Base-by-base conservation (phyloP, 345 rosid species). In the Eucalyptus paniculata region DNA sequence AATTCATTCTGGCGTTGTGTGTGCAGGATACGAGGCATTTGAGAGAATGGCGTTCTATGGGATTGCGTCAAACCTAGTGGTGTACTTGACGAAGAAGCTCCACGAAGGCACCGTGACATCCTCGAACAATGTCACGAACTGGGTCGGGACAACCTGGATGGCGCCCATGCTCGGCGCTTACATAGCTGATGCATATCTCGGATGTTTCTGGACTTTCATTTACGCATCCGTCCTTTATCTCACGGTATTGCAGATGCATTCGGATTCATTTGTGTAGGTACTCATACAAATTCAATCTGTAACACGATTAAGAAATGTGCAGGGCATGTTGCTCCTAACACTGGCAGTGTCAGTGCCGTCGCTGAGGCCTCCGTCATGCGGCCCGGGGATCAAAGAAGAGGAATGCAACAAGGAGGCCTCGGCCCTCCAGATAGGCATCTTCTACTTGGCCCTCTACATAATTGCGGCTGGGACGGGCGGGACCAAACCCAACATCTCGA, bases 11-110 rank as follows among this genome's bases (percentile, higher is more conserved):
- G 12, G 2, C 5, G 11, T 17, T 54, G 34, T 30, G 19, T 7
- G 26, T 83, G 87, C 50, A 96, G 98, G 91, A 58, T 95, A 95
- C 87, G 96, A 95, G 90, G 91, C 93, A 87, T 94, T 94, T 86
- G 98, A 96, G 93, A 94, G 97, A 88, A 93, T 96, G 95, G 97
- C 96, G 13, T 94, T 90, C 88, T 93, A 94, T 56, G 97, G 98
- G 50, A 94, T 96, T 90, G 94, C 93, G 50, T 87, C 96, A 53
- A 96, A 96, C 89, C 81, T 95, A 14, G 95, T 96, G 83, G 44
- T 94, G 83, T 96, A 92, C 83, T 86, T 95, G 88, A 91, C 95
- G 6, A 86, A 19, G 26, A 90, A 93, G 87, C 92, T 96, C 40
- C 95, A 93, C 18, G 95, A 94, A 90, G 97, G 96, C 56, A 96